These are phyloP conservation scores for Tranzscheliella williamsii DNA, from an alignment of 1,284 basidiomycete species.

Conservation along the genomic window DNA sequence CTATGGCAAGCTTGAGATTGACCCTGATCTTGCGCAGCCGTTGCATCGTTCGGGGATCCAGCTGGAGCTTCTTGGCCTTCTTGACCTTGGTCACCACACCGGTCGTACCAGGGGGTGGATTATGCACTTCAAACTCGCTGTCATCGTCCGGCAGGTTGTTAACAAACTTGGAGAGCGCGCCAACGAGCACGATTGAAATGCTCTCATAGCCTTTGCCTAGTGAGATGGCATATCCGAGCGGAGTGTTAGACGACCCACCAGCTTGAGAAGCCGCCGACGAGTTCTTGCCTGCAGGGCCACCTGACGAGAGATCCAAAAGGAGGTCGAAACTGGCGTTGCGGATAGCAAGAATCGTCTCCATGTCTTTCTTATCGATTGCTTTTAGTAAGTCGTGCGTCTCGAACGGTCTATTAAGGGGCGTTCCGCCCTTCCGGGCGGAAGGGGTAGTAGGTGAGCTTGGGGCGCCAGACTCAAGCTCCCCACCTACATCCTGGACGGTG, in stretches of 20 bases:
- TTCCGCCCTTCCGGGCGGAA: too few relatives aligned
- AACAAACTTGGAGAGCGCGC: slow-evolving; percentile 55
- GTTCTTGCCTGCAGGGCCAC: slow-evolving; percentile 13
- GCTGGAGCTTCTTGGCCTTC: slow-evolving; percentile 28
- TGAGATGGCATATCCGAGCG: slow-evolving; percentile 49
- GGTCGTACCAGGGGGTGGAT: not conserved
- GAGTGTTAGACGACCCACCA: slow-evolving; percentile 36
- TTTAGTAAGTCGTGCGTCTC: slow-evolving; percentile 56
- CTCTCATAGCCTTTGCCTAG: slow-evolving; percentile 51
- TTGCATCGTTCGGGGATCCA: slow-evolving; percentile 42
- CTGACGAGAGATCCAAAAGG: slow-evolving; percentile 45
- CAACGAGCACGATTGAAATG: slow-evolving; percentile 47
- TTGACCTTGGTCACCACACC: slow-evolving; percentile 14
- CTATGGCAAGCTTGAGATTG: slow-evolving; percentile 57
- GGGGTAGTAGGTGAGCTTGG: not conserved
- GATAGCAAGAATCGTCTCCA: slow-evolving; percentile 53
- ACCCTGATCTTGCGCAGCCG: slow-evolving; percentile 50
- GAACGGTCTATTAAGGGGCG: slow-evolving; percentile 6
- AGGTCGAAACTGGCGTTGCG: slow-evolving; percentile 55
- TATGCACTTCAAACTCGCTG: slow-evolving; percentile 21
- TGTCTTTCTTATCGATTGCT: slow-evolving; percentile 56
- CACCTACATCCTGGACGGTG: slow-evolving; percentile 3
- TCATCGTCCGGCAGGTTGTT: slow-evolving; percentile 56
- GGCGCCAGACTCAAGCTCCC: not conserved
- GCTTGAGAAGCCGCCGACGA: slow-evolving; percentile 23